Evolutionary conservation across 257 asterid species (phyloP), one percentile per base, ranked within the genome.

Genomic region (Solanum okadae): DNA sequence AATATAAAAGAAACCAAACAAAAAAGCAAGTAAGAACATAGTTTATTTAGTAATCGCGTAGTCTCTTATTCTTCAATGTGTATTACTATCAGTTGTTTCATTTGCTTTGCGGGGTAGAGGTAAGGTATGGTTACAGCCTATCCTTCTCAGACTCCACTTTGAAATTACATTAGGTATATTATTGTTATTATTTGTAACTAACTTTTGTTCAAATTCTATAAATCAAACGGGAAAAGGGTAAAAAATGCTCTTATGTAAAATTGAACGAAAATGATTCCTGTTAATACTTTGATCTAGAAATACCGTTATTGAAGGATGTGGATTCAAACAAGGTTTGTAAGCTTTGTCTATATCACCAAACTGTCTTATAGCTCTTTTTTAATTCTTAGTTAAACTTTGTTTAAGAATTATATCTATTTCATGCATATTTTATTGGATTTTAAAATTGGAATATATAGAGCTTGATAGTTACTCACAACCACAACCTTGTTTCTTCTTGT

Each of bases 281-380:
- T 56, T 56, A 56, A 56, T 56, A 56, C 5, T 56, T 56, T 20
- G 11, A 8, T 56, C 10, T 25, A 56, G 1, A 56, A 56, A 56
- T 56, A 7, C 25, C 12, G 5, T 20, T 56, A 56, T 18, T 6
- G 83, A 92, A 88, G 86, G 95, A 96, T 94, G 97, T 93, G 98
- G 97, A 95, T 90, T 88, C 97, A 92, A 93, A 91, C 93, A 70
- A 92, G 92, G 96, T 83, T 72, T 87, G 85, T 44, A 42, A 46
- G 40, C 96, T 89, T 93, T 90, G 96, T 93, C 91, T 89, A 61
- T 90, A 93, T 94, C 98, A 94, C 89, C 94, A 27, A 89, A 87
- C 59, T 88, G 92, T 91, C 87, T 65, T 83, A 67, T 87, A 91
- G 88, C 87, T 56, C 23, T 10, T 49, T 5, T 11, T 23, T 15